Conservation (phyloP, 2,329 filamentous ascomycete genomes). For the Fusarium cyanostomum region DNA sequence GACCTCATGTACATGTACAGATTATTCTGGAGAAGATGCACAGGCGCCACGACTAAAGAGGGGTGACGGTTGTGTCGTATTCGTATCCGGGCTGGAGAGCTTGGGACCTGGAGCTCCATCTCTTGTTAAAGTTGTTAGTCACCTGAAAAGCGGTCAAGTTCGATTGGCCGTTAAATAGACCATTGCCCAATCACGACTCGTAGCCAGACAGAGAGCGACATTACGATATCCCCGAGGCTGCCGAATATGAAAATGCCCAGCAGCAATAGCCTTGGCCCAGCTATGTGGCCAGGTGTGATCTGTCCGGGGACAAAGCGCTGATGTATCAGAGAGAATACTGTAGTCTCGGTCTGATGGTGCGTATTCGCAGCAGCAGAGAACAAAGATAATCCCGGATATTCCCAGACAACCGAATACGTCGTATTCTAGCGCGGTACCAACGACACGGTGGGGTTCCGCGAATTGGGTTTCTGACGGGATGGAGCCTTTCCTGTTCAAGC, state of each 20-base stretch:
- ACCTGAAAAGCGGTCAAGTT: constrained; percentile 34
- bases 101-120: neutral
- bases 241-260: constrained; percentile 6
- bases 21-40: neutral
- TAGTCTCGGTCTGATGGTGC: neutral
- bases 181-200: constrained; percentile 19
- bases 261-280: neutral
- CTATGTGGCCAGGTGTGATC: neutral
- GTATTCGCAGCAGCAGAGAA: constrained; percentile 10
- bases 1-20: neutral
- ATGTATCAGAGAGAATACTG: neutral
- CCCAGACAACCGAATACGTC: constrained; percentile 37
- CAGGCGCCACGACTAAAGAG: neutral
- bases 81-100: constrained; percentile 30
- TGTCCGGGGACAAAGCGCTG: neutral
- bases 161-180: constrained; percentile 15
- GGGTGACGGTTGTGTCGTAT: constrained; percentile 23
- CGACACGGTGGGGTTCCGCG: constrained; percentile 1
- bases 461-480: constrained; percentile 13
- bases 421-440: constrained; percentile 16
- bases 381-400: constrained; percentile 20
- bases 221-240: neutral
- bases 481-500: constrained; percentile 22
- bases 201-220: neutral
- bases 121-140: constrained; percentile 20